These are phyloP conservation scores for Cryptococcus sp. DNA, from an alignment of 1,284 basidiomycete species.

Conservation along the genomic window DNA sequence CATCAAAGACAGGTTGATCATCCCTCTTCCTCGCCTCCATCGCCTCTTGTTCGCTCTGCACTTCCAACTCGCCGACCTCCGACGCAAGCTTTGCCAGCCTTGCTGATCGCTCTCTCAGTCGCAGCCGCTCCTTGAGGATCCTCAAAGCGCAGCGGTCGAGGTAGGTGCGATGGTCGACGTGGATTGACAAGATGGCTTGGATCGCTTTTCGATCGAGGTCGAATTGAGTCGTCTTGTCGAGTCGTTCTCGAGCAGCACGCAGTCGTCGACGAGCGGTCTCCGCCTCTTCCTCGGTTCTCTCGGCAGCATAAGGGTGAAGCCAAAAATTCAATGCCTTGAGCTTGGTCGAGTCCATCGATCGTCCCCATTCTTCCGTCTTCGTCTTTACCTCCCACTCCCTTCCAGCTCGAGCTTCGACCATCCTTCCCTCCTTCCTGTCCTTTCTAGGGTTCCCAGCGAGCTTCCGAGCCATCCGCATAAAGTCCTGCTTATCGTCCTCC, in stretches of 20 bases:
- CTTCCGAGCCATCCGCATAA: background rate
- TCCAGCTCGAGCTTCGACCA: background rate
- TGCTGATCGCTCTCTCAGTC: slow-evolving; percentile 21
- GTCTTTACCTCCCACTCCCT: background rate
- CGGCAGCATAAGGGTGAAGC: background rate
- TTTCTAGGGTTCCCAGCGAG: background rate
- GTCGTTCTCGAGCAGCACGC: background rate
- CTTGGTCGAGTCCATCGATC: background rate
- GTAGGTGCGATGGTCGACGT: slow-evolving; percentile 16
- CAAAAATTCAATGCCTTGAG: background rate
- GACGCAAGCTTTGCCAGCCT: slow-evolving; percentile 22
- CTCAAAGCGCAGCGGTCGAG: no score
- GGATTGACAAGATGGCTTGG: slow-evolving; percentile 15
- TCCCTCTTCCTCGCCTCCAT: slow-evolving; percentile 6
- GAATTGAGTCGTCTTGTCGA: slow-evolving; percentile 10
- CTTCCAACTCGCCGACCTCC: slow-evolving; percentile 19
- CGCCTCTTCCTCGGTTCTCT: background rate
- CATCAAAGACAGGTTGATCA: background rate
- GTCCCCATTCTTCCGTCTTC: background rate
- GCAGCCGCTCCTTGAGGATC: slow-evolving; percentile 14
- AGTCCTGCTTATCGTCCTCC: background rate
- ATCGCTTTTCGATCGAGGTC: slow-evolving; percentile 15
- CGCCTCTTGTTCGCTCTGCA: slow-evolving; percentile 26
- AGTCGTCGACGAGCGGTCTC: background rate
- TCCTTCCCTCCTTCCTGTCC: background rate